Base-by-base conservation (phyloP, 2,329 filamentous ascomycete genomes). In the Fusarium concolor region DNA sequence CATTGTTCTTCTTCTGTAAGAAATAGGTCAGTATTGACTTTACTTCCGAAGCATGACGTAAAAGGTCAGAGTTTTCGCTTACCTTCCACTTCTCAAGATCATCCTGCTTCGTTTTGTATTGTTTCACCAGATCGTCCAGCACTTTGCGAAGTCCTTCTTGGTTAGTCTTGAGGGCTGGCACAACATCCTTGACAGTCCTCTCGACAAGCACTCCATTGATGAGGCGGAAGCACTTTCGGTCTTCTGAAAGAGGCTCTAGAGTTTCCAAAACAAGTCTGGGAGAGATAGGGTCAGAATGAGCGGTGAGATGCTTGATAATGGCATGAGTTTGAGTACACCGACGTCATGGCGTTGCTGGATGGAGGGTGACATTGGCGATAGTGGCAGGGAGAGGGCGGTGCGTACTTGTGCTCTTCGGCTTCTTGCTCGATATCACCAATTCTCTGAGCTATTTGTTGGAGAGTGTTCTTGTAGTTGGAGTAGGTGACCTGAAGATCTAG, bases 51-150 rank as follows among this genome's bases (percentile, higher is more conserved):
- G 28, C 18, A 35, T 28, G 26, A 18, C 10, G 12, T 18, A 17
- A 20, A 33, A 10, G 37, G 4, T 22, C 17, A 7, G 37, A 26
- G 37, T 47, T 20, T 61, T n/a, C 29, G 62, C 65, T 62, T 49
- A 96, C 95, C 93, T 99, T 99, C 96, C 96, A 99, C 80, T 91
- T 94, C 78, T 99, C 95, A 85, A 99, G 88, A 77, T 99, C 96
- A 41, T 93, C 89, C 79, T 99, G 94, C 81, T 97, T 97, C 31
- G 85, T 83, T 84, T 97, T 97, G 85, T 98, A 98, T 82, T 97
- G 93, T 86, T 97, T 97, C 71, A 98, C 87, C 68, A 99, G 83
- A 78, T 97, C 95, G 68, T 97, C 94, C 56, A 98, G 84, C 29
- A 98, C 94, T 82, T 97, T 96, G 81, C 92, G 96, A 77, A 99